A percentile compares a stretch with the other conserved stretches of the same genome.
Evolutionary conservation across 1,284 basidiomycete genomes (phyloP).

Genomic region (Retiboletus flavoniger): DNA sequence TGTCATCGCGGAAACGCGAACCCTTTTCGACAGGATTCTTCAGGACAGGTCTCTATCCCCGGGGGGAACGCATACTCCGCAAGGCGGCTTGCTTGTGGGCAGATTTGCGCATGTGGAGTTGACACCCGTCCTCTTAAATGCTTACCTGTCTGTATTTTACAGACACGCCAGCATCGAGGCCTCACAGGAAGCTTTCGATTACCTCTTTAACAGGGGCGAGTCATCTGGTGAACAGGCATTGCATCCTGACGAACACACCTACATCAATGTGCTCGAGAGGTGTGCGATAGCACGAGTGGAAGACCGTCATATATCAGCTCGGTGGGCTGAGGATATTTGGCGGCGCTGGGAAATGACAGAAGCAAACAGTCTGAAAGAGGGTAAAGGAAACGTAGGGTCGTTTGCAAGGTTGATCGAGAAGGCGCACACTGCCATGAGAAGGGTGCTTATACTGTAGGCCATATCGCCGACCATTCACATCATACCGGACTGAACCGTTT

Average conservation of each 20-base stretch:
- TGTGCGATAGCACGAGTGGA: constrained; percentile 49
- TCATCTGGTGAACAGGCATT: constrained; percentile 26
- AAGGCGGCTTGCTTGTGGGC: constrained; percentile 13
- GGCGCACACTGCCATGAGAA: constrained; percentile 62
- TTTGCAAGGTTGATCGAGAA: constrained; percentile 53
- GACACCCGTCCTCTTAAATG: constrained; percentile 69
- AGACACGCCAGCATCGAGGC: constrained; percentile 55
- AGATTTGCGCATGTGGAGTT: constrained; percentile 63
- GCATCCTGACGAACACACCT: constrained; percentile 53
- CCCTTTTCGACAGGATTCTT: constrained; percentile 70
- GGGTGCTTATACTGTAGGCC: constrained; percentile 58
- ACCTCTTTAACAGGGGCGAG: constrained; percentile 38
- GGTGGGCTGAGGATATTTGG: constrained; percentile 62
- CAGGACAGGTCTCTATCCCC: constrained; percentile 40
- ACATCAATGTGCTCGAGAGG: constrained; percentile 66
- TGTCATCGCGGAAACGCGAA: constrained; percentile 68
- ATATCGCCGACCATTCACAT: neutral
- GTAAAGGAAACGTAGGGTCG: constrained; percentile 22
- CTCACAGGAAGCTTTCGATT: constrained; percentile 48
- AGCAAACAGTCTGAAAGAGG: constrained; percentile 27
- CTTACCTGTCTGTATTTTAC: constrained; percentile 81
- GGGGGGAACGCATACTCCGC: neutral
- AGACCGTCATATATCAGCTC: constrained; percentile 48
- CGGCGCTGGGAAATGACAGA: constrained; percentile 52
- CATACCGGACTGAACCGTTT: neutral